Conservation (phyloP, 345 rosid species). For the Citropsis articulata region DNA sequence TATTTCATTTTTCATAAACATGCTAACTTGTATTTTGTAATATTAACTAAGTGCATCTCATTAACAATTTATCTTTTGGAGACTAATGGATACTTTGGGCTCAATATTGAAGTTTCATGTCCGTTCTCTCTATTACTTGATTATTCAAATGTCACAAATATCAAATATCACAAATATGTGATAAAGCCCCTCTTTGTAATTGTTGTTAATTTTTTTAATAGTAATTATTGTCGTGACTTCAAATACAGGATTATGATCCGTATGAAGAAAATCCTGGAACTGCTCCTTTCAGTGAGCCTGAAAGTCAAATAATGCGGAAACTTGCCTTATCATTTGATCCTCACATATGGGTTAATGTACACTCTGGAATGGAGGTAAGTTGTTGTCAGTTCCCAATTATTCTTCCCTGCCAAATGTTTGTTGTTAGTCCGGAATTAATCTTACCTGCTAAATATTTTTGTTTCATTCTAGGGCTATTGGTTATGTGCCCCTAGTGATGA, state of each 20-base stretch:
- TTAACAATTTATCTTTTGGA: neutral
- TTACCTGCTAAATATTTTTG: neutral
- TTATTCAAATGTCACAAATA: neutral
- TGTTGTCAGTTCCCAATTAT: neutral
- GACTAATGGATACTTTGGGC: neutral
- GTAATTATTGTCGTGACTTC: constrained; percentile 9
- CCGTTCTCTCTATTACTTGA: neutral
- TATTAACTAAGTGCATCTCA: neutral
- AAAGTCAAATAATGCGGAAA: constrained; percentile 85
- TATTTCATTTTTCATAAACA: neutral
- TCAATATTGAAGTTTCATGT: neutral
- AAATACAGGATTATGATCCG: constrained; percentile 89
- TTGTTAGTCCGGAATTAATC: neutral
- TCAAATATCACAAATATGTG: neutral
- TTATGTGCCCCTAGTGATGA: constrained; percentile 2
- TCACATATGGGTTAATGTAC: constrained; percentile 94
- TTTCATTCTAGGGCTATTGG: constrained; percentile 9
- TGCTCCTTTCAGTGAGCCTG: constrained; percentile 95
- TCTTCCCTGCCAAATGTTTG: neutral
- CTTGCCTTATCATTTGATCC: constrained; percentile 91
- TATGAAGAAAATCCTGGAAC: constrained; percentile 97
- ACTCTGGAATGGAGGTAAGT: constrained; percentile 95
- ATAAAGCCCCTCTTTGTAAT: constrained; percentile 3
- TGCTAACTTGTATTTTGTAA: neutral
- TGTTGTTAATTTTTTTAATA: neutral